Base-by-base conservation (phyloP, 2,329 filamentous ascomycete species). In the Phyllosticta citrichinensis region DNA sequence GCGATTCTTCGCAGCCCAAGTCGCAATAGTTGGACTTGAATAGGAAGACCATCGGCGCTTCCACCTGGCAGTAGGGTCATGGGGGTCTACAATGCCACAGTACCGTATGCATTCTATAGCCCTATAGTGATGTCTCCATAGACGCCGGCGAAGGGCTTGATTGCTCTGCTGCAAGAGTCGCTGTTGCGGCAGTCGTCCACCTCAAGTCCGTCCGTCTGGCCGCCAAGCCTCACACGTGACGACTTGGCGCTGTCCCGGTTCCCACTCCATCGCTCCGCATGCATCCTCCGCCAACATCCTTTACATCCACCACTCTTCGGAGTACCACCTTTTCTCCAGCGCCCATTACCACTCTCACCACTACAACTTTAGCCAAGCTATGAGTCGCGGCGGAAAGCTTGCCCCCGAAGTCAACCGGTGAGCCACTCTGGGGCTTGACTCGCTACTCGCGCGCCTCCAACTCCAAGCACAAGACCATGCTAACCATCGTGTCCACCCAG, bases 331-430 rank as follows among this genome's bases (percentile, higher is more conserved):
- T 56, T 24, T 58, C 58, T 57, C 62, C 33, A 57, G 56, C 40
- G 55, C 54, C 53, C 57, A 61, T 27, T 62, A 56, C 40, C 63
- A 57, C 62, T 64, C 30, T 58, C 58, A 62, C 62, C 64, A 47
- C 14, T 62, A 61, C 52, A 40, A 63, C 58, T 58, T 47, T 63
- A 67, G 64, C 67, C 70, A 85, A 91, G 88, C 86, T 87, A 96
- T 96, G 91, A 95, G 87, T 91, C 88, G 90, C 81, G 87, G 86
- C 81, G 88, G 87, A 80, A 97, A 97, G 86, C 88, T 97, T 84
- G 92, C 92, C 81, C 92, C 94, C 80, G 94, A 99, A 89, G 92
- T 97, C 81, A 97, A 97, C 83, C 88, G 91, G 91, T 95, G 81
- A 74, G 87, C 63, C 62, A 19, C 53, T 52, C 64, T 65, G 62